Percentiles rank a stretch among this genome's conserved stretches.
These are phyloP conservation scores for Kwoniella dendrophila DNA, from an alignment of 768 basidiomycete genomes.

Conservation along the genomic window DNA sequence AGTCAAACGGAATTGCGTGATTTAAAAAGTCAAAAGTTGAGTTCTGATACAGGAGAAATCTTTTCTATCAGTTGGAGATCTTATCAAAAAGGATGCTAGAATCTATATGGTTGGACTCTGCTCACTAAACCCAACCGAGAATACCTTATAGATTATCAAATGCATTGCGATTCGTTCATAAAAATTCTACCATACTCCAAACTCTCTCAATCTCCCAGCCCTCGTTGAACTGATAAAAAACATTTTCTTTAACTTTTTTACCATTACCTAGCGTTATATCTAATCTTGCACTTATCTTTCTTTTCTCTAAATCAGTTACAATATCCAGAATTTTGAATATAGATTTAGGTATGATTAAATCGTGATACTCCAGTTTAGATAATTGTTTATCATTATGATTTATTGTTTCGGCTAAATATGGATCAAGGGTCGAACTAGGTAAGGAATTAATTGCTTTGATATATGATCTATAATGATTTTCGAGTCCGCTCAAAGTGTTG, in stretches of 20 bases:
- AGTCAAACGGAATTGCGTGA: no score
- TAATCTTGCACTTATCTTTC: slow-evolving; percentile 10
- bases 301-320: neutral
- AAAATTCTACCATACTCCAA: slow-evolving; percentile 24
- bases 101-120: no score
- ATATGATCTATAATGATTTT: slow-evolving; percentile 7
- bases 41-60: no score
- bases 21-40: no score
- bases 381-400: slow-evolving; percentile 13
- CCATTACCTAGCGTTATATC: slow-evolving; percentile 6
- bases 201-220: slow-evolving; percentile 17
- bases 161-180: slow-evolving; percentile 2
- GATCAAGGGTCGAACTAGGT: neutral
- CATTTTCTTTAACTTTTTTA: slow-evolving; percentile 20
- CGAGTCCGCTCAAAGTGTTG: neutral
- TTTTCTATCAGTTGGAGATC: no score
- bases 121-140: no score
- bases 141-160: no score
- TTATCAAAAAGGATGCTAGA: no score
- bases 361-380: slow-evolving; percentile 2
- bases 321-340: slow-evolving; percentile 7
- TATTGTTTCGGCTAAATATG: slow-evolving; percentile 1
- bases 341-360: slow-evolving; percentile 4
- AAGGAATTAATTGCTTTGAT: slow-evolving; percentile 6
- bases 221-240: slow-evolving; percentile 20